Base-by-base conservation (phyloP, 495 filamentous ascomycete genomes). In the Aspergillus affinis region DNA sequence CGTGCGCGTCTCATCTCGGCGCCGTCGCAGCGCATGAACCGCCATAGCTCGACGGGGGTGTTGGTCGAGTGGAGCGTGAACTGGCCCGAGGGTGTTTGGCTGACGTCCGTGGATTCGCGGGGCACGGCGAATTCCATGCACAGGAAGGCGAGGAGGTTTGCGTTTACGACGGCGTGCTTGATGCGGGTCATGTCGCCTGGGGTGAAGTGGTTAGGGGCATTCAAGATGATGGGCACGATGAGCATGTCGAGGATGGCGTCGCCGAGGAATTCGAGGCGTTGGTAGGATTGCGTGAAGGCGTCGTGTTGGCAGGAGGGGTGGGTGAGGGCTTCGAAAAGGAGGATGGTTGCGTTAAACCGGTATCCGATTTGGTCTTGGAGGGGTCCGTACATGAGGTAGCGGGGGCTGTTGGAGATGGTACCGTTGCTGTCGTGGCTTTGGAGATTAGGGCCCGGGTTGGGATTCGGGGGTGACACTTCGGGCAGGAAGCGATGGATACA, bases 251-350 rank as follows among this genome's bases (percentile, higher is more conserved):
- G 84, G 12, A 97, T 75, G 0, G 92, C 82, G 66, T 98, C 94
- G 8, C 94, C 94, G 0, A 97, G 79, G 70, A 92, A 98, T 69
- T 98, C 94, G 15, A 97, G 81, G 0, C 93, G 86, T 63, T 98
- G 89, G 69, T 95, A 90, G 7, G 88, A 93, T 36, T 84, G 77
- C 1, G 74, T 74, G 8, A 70, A 68, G n/a, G 71, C 66, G 55
- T 83, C 76, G 47, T 75, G 71, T 41, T 73, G 76, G 63, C 81
- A 90, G 3, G 92, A 96, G 0, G 87, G 77, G 68, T 97, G 94
- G 0, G 92, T 97, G 30, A 96, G 78, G 3, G 93, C 90, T 75
- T 97, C 92, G 18, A 89, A 65, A n/a, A 97, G 78, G 2, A 97
- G 78, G 12, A 80, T 65, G 55, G 85, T 84, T 61, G 91, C 86